Evolutionary conservation across 768 basidiomycete genomes (phyloP), one percentile per base, ranked within the genome.

Genomic region (Arthromyces matolae): DNA sequence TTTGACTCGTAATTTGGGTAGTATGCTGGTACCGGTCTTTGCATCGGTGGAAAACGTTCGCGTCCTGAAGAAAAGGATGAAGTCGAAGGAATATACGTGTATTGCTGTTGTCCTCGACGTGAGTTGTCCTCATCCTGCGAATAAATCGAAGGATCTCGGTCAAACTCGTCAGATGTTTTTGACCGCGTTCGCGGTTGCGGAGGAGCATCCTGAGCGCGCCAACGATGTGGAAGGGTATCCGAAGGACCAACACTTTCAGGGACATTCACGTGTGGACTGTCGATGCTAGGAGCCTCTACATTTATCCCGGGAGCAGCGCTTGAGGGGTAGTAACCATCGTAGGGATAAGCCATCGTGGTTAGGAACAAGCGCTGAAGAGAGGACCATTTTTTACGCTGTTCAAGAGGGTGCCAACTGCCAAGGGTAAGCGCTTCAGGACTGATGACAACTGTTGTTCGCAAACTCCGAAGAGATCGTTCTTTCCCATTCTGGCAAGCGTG

Each of bases 51-150:
- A 31, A 36, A 20, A 1, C 24, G 36, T 31, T 47, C 12, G 14
- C n/a, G 13, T 7, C 25, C 36, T 18, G 41, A 42, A n/a, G 54
- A 46, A 28, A 47, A 32, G 24, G 42, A 52, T 13, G 51, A 47
- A 12, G 45, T 52, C 27, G 50, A 49, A 10, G 50, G 47, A 20
- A 53, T 53, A 28, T 53, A 50, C 3, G 45, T 46, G 24, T 47
- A 43, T 13, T 14, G 43, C 20, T 53, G 47, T 20, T 18, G 33
- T 8, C 16, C n/a, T 41, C 16, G 12, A 20, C 33, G 39, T 3
- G 13, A 20, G 22, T 16, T 19, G 5, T 31, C 8, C 27, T 38
- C 22, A 8, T 37, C 45, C 25, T 36, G 35, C 19, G 14, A 28
- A 19, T 3, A 4, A 29, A n/a, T 5, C 9, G 29, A 23, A 32